Base-by-base conservation (phyloP, 768 basidiomycete genomes). In the Boletus eberwhitei region DNA sequence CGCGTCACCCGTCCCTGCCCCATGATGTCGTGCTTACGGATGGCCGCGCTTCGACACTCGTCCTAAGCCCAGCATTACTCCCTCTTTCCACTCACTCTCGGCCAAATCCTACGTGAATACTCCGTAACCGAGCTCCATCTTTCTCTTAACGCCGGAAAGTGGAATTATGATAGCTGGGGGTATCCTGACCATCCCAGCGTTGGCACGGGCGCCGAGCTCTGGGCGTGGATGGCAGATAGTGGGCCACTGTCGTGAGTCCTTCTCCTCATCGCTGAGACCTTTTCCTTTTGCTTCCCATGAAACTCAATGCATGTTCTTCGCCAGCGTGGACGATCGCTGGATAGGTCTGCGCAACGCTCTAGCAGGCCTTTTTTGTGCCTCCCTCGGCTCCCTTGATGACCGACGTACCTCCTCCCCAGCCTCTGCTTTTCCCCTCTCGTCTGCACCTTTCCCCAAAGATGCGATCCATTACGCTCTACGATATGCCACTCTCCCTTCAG, bases 291-390 rank as follows among this genome's bases (percentile, higher is more conserved):
- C 32, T 19, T 48, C 9, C 17, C 5, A 9, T n/a, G 21, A 22
- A 32, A 36, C 41, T 58, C 24, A 37, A 38, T 14, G 2, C 17
- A 11, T 21, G 17, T 14, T 37, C 12, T 12, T 31, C 54, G 29
- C 35, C 62, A 93, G 90, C 21, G 73, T 88, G 31, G 87, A 91
- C 57, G 76, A 80, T 43, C 83, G 89, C 26, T 98, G 95, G 94
- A 78, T 79, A 55, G 87, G 86, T 8, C 79, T 97, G 5, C 85
- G 93, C 22, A 95, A 96, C 63, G 87, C 92, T 8, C 79, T 98
- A 2, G 88, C 93, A 0, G 97, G 97, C 19, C 75, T 98, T 5
- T 98, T 99, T 73, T 98, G 97, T 63, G 93, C 96, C 11, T 93
- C 93, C 4, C 79, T 98, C 0, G 90, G 87, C 14, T 81, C 84